Conservation (phyloP, 495 filamentous ascomycete species). For the Tuber borchii region DNA sequence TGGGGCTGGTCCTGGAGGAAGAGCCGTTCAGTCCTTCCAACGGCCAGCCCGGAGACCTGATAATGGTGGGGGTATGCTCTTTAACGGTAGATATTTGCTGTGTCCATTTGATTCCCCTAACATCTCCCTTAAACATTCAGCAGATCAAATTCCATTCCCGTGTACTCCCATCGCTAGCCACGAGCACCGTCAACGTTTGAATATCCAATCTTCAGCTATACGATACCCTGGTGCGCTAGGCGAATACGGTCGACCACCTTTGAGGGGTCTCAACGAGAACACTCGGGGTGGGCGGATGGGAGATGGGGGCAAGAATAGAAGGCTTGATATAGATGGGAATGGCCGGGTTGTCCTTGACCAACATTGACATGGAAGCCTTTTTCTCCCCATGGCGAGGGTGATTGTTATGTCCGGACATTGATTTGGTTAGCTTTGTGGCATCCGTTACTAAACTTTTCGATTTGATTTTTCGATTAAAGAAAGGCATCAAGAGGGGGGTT, state of each 20-base stretch:
- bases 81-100: background rate
- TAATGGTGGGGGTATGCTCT: too few relatives aligned
- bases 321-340: conserved; percentile 4
- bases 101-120: background rate
- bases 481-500: background rate
- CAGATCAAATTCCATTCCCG: conserved; percentile 8
- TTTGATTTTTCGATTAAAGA: too few relatives aligned
- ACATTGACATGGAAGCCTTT: background rate
- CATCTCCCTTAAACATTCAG: background rate
- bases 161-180: too few relatives aligned
- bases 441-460: background rate
- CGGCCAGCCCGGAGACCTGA: background rate
- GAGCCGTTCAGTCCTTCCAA: too few relatives aligned
- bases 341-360: background rate
- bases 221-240: too few relatives aligned
- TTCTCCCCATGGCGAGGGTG: too few relatives aligned
- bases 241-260: conserved; percentile 16
- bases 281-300: background rate
- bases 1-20: background rate
- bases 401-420: background rate
- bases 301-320: conserved; percentile 1
- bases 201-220: too few relatives aligned
- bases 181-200: too few relatives aligned
- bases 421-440: background rate
- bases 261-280: background rate